Base-by-base conservation (phyloP, 1,139 yeast species). In the Hansenula sp. region DNA sequence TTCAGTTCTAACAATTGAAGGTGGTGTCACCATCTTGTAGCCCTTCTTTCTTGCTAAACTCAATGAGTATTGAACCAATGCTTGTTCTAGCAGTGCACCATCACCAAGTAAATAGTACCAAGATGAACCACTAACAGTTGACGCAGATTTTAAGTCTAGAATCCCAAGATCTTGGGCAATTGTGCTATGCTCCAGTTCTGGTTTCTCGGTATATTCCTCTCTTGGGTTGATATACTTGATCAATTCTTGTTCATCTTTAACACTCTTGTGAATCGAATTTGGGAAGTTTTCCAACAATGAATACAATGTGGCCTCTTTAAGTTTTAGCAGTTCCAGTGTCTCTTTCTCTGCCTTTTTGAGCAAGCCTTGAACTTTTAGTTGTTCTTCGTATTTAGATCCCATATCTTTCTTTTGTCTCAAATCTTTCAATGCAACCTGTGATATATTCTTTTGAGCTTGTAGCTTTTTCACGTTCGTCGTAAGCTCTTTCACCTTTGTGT, bases 21-120 rank as follows among this genome's bases (percentile, higher is more conserved):
- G 99, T 1, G 99, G 97, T 9, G 79, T 66, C 12, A 84, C 79
- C 75, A 84, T 75, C 32, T 66, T 64, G 66, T 86, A 94, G 0
- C 96, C 96, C 9, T 70, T 62, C 36, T 65, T 57, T 35, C 88
- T 70, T 2, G 97, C 96, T 45, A 72, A 68, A 16, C 76, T 68
- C 43, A 93, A 63, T 0, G 94, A 84, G 61, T 83, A 90, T 51
- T 86, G 93, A 1, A 91, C 78, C 44, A 94, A 70, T 0, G 99
- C 99, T 57, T 87, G 94, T 58, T 94, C 99, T 35, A 94, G 66
- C 36, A 84, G 67, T 0, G 97, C 98, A 10, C 96, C 97, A 52
- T 87, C 96, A 16, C 90, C 90, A 2, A 84, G 53, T 12, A 93
- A 67, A 57, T 87, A 94, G 62, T 91, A 93, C 84, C 96, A 91